Conservation (phyloP, 371 early-diverging fungal species). For the Mortierella sp. region DNA sequence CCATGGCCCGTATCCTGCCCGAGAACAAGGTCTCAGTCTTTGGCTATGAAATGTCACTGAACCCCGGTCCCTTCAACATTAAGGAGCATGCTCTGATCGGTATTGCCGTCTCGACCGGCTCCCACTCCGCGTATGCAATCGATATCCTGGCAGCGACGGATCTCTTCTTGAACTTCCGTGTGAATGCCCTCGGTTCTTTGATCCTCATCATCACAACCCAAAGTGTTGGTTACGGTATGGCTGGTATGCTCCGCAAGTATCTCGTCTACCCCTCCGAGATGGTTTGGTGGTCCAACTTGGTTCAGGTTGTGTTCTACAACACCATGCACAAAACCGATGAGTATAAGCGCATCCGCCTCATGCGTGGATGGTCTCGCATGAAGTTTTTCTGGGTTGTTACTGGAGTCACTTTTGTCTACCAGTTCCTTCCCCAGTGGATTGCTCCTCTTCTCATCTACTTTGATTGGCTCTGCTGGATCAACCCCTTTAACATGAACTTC, state of each 20-base stretch:
- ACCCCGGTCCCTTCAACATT: conserved; percentile 61
- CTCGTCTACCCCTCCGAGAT: conserved; percentile 2
- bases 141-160: conserved; percentile 64
- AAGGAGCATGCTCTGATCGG: conserved; percentile 62
- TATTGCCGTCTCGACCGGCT: conserved; percentile 41
- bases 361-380: conserved; percentile 17
- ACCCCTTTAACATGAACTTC: conserved; percentile 43
- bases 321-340: conserved; percentile 14
- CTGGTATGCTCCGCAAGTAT: conserved; percentile 46
- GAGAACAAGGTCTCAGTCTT: conserved; percentile 13
- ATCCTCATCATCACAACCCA: conserved; percentile 60
- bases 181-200: conserved; percentile 58
- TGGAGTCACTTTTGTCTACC: conserved; percentile 58
- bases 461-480: conserved; percentile 69
- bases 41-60: conserved; percentile 22
- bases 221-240: conserved; percentile 48
- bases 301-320: no score
- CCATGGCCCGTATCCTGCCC: conserved; percentile 37
- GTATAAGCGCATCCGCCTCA: conserved; percentile 9
- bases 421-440: conserved; percentile 66
- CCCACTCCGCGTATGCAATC: conserved; percentile 35
- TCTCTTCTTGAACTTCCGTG: conserved; percentile 60
- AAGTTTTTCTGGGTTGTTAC: conserved; percentile 56
- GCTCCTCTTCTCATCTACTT: conserved; percentile 63
- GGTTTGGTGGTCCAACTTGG: no score